Evolutionary conservation across 768 basidiomycete genomes (phyloP), one percentile per base, ranked within the genome.

Genomic region (Kwoniella newhampshirensis): DNA sequence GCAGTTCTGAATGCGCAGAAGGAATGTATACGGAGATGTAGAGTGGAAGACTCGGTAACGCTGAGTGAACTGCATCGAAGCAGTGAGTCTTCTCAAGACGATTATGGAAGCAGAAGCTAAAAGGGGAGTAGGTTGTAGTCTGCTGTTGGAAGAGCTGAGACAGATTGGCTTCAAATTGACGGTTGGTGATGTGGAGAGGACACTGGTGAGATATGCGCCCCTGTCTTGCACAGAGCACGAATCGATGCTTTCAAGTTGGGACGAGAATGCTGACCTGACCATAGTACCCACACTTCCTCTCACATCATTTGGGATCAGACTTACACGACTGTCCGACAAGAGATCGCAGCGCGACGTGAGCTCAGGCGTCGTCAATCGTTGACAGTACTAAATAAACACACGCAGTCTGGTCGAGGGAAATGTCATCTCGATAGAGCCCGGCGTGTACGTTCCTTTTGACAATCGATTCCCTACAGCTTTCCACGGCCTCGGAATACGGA

Each of bases 241-340:
- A n/a, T n/a, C n/a, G n/a, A n/a, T n/a, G n/a, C n/a, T n/a, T n/a
- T n/a, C n/a, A n/a, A n/a, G n/a, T n/a, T n/a, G n/a, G n/a, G n/a
- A n/a, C n/a, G n/a, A n/a, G n/a, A n/a, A n/a, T n/a, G n/a, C n/a
- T n/a, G n/a, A n/a, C 11, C 1, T 13, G 0, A 1, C 23, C 35
- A n/a, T 40, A 77, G 66, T 99, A 97, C 71, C 96, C 96, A 0
- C 96, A 99, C 79, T 91, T 85, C 62, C 75, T 99, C 44, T 85
- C 88, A 25, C 96, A 99, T 78, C 88, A 89, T 6, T 86, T 98
- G 35, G 96, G 96, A 5, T 86, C 96, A 47, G 94, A 98, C 78
- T 74, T 98, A 51, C 94, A 98, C 66, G 96, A 98, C 71, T 88
- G 90, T 42, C 73, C 75, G 18, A 68, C 73, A 2, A 70, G 73